Base-by-base conservation (phyloP, 1,284 basidiomycete genomes). In the Sporisorium scitamineum region DNA sequence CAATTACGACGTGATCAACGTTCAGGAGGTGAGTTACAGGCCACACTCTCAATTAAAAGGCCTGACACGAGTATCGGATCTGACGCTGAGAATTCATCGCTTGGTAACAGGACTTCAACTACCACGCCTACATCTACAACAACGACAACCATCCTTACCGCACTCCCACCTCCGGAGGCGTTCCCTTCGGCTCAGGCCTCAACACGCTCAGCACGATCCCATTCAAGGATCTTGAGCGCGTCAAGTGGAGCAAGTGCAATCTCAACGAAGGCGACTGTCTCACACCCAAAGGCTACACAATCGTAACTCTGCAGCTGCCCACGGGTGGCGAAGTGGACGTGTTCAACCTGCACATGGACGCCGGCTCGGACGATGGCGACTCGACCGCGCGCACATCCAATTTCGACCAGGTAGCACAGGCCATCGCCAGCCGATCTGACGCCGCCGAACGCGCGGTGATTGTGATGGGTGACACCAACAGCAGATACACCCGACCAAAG, bases 401-500 rank as follows among this genome's bases (percentile, higher is more conserved):
- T 42, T 60, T 67, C 48, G 37, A 52, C 11, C 64, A 67, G 54
- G 31, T 67, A 0, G 64, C 64, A 13, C n/a, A 45, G 22, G 64
- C 64, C 20, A 67, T 67, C 27, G 48, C 53, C 31, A 44, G 44
- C 22, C 57, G 58, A 18, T 60, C 57, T 26, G 56, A 65, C 34
- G 20, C 51, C 6, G 58, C 53, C 16, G 54, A 34, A 8, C 53
- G 64, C 2, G 64, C 64, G 7, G 64, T 67, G 8, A 56, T 67
- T 18, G 64, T 67, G n/a, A 67, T 67, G 64, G 64, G 64, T 26
- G 64, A 67, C 41, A 60, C 64, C 18, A 67, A 67, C 48, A 60
- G 57, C 48, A 48, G 64, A 9, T 67, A 67, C 24, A 67, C 64
- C 5, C 53, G 54, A 14, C 57, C 64, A 22, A 50, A 52, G 20